Conservation (phyloP, 345 rosid genomes). For the Combretum micranthum region DNA sequence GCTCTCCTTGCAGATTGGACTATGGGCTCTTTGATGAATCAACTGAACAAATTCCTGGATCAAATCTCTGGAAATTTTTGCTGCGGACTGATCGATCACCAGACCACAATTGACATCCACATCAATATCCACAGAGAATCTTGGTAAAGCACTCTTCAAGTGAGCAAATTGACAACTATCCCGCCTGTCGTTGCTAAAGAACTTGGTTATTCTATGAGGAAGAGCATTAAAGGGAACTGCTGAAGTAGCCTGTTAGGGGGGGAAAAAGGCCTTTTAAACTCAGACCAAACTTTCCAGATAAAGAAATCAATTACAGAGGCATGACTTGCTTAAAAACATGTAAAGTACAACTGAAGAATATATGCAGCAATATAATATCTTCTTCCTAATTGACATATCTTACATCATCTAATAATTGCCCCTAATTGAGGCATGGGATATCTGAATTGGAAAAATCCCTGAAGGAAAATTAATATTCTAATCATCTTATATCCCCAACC, state of each 20-base stretch:
- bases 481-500: no score
- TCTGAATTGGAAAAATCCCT: no score
- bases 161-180: conserved; percentile 29
- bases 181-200: conserved; percentile 54
- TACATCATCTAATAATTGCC: no score
- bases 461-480: no score
- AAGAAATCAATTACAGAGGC: not conserved
- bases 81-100: conserved; percentile 54
- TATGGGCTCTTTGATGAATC: conserved; percentile 55
- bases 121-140: conserved; percentile 51
- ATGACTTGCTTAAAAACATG: no score
- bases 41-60: conserved; percentile 59
- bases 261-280: not conserved
- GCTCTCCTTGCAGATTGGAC: conserved; percentile 15
- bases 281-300: conserved; percentile 4
- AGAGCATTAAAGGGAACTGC: conserved; percentile 49
- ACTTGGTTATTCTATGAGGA: conserved; percentile 56
- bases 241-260: conserved; percentile 75
- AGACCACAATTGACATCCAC: conserved; percentile 43
- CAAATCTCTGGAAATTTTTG: conserved; percentile 56
- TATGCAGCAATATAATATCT: no score
- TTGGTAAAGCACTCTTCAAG: conserved; percentile 45
- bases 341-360: no score
- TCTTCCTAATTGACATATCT: no score
- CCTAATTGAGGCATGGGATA: no score